Conservation (phyloP, 331 rosid species). For the Rhamnella rubrinervis region DNA sequence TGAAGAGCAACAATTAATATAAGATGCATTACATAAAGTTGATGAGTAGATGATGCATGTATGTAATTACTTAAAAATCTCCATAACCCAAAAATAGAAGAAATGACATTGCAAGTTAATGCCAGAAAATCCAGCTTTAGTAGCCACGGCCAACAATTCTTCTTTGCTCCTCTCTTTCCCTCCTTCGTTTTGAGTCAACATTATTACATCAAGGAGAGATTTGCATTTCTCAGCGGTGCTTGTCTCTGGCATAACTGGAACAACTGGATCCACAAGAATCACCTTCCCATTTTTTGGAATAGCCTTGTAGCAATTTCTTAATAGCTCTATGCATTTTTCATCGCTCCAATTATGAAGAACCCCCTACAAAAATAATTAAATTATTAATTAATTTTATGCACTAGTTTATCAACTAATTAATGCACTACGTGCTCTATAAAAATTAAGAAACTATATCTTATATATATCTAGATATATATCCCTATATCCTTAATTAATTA, state of each 20-base stretch:
- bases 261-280: conserved; percentile 40
- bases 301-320: conserved; percentile 51
- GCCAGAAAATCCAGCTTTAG: conserved; percentile 50
- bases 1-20: no score
- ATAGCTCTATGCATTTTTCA: conserved; percentile 48
- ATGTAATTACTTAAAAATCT: conserved; percentile 18
- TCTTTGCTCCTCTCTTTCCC: conserved; percentile 45
- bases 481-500: no score
- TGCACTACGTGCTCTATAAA: no score
- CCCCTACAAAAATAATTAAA: not conserved
- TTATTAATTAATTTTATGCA: not conserved
- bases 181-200: conserved; percentile 45
- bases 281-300: conserved; percentile 50
- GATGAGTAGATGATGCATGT: not conserved
- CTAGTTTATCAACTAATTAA: no score
- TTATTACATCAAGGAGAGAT: conserved; percentile 15
- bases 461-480: no score
- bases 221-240: conserved; percentile 6
- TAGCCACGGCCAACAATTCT: conserved; percentile 43
- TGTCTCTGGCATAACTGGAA: conserved; percentile 31
- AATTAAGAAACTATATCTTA: no score
- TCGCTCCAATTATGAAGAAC: conserved; percentile 56
- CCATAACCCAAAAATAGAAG: conserved; percentile 22
- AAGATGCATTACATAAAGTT: not conserved
- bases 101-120: conserved; percentile 23